Base-by-base conservation (phyloP, 345 rosid species). In the Gossypium ekmanianum region DNA sequence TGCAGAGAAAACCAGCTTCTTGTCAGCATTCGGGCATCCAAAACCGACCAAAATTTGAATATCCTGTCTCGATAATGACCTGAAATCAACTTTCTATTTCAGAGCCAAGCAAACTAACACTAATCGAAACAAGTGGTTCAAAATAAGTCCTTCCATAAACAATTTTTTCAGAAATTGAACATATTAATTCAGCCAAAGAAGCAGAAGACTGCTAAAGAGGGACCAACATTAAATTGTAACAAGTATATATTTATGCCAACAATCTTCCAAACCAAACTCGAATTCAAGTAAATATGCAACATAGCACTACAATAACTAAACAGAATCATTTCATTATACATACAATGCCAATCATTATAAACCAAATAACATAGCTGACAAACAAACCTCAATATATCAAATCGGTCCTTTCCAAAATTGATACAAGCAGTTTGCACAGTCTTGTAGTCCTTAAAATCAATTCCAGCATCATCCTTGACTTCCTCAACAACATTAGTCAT, bases 401-500 rank as follows among this genome's bases (percentile, higher is more conserved):
- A 95, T 58, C 98, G 96, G 83, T 93, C 97, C 73, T 93, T 95
- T 67, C 99, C 99, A 34, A 95, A 91, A 85, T 91, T 91, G 75
- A 91, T 44, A 75, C 90, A 90, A 59, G 99, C 99, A 62, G 82
- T 87, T 73, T 91, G 94, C 55, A 95, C 93, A 34, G 90, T 84
- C 85, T 80, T 90, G 70, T 82, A 85, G 85, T 95, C 94, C 63
- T 80, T 89, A 51, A 89, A 75, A 84, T 93, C 91, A 79, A 80
- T 74, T 56, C 81, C 92, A 67, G 48, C 81, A 71, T 82, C 82
- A 26, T 80, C 82, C 74, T 34, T 82, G 59, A 11, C 76, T 64
- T 65, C 72, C 13, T 72, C 79, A 72, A 22, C 72, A 61, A 62
- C 79, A 63, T 58, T 83, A 18, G 74, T 68, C 4, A 57, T 79